These are phyloP conservation scores for Amanita rubescens DNA, from an alignment of 768 basidiomycete species.

Conservation along the genomic window DNA sequence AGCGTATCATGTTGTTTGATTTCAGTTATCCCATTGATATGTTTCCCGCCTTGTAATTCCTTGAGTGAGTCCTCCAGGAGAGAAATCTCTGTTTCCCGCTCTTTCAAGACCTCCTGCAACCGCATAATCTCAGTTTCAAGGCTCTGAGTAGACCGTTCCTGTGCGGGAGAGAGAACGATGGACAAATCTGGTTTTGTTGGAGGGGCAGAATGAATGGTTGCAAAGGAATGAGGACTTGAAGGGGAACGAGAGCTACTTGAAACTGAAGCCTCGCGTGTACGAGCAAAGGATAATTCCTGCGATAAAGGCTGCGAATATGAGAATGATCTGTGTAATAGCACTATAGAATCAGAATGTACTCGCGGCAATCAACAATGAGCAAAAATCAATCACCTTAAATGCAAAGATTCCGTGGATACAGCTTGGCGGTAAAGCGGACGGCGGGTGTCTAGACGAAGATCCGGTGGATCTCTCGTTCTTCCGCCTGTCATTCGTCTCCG, in stretches of 20 bases:
- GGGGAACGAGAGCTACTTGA: conserved; percentile 60
- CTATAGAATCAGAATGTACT: conserved; percentile 11
- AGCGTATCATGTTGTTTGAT: conserved; percentile 12
- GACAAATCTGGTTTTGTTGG: conserved; percentile 45
- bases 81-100: conserved; percentile 87
- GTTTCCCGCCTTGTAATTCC: conserved; percentile 23
- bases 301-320: conserved; percentile 94
- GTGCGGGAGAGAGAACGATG: conserved; percentile 41
- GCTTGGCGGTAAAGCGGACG: conserved; percentile 86
- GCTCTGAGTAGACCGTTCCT: conserved; percentile 75
- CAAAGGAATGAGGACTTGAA: conserved; percentile 47
- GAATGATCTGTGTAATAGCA: conserved; percentile 54
- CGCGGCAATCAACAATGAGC: conserved; percentile 5
- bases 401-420: conserved; percentile 82
- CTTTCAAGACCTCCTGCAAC: conserved; percentile 84
- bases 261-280: conserved; percentile 75
- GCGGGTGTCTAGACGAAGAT: conserved; percentile 43
- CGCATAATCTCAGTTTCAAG: conserved; percentile 95
- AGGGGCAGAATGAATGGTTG: conserved; percentile 21
- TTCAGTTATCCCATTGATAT: conserved; percentile 4
- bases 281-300: conserved; percentile 90
- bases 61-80: conserved; percentile 55
- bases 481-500: conserved; percentile 48
- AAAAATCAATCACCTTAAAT: conserved; percentile 57
- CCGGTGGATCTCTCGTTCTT: conserved; percentile 42